Conservation (phyloP, 805 yeast genomes). For the Ascoidea asiatica region DNA sequence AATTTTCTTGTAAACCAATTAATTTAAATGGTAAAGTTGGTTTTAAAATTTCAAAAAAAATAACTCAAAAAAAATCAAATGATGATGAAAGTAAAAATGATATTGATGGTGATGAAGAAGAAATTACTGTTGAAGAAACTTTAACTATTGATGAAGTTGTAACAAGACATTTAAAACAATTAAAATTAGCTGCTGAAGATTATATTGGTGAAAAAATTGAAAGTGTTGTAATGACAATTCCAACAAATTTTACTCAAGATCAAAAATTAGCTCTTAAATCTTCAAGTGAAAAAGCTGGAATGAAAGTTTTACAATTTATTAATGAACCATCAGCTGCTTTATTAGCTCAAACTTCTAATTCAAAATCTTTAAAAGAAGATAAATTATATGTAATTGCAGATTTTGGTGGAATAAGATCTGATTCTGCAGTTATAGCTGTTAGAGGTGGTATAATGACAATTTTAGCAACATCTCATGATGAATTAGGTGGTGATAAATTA, state of each 20-base stretch:
- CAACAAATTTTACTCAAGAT: slow-evolving; percentile 68
- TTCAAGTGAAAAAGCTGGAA: slow-evolving; percentile 57
- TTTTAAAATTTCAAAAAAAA: slow-evolving; percentile 40
- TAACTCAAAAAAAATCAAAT: too few relatives aligned
- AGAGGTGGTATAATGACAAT: slow-evolving; percentile 91
- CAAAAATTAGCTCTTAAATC: slow-evolving; percentile 54
- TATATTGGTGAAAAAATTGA: slow-evolving; percentile 72
- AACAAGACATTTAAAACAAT: slow-evolving; percentile 69
- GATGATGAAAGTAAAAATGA: too few relatives aligned
- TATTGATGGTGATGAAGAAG: slow-evolving; percentile 28
- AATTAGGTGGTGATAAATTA: slow-evolving; percentile 78
- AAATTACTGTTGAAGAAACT: slow-evolving; percentile 34
- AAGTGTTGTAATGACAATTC: slow-evolving; percentile 80
- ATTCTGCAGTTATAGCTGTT: slow-evolving; percentile 84
- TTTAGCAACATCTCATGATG: slow-evolving; percentile 74
- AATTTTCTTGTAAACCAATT: slow-evolving; percentile 54
- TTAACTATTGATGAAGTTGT: slow-evolving; percentile 67
- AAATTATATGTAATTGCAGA: slow-evolving; percentile 85
- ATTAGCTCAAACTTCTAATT: slow-evolving; percentile 51
- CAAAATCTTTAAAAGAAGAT: slow-evolving; percentile 30
- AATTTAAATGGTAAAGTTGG: slow-evolving; percentile 56
- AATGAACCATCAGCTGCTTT: slow-evolving; percentile 90
- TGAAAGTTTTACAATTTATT: slow-evolving; percentile 74
- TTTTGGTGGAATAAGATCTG: slow-evolving; percentile 92
- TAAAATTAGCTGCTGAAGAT: slow-evolving; percentile 84